Conservation (phyloP, 306 rosid genomes). For the Carpinus fangiana region DNA sequence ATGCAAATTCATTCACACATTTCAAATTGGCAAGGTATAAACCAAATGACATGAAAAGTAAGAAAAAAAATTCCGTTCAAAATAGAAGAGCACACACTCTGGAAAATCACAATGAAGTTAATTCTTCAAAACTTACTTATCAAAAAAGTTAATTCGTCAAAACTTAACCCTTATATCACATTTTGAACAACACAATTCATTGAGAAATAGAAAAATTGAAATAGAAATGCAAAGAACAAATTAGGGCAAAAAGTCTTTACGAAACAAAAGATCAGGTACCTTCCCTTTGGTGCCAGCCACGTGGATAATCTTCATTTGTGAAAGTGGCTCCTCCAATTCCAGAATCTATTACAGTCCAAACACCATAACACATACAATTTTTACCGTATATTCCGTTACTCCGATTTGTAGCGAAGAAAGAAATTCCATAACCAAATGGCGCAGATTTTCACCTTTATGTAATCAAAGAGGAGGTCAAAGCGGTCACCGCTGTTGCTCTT, state of each 20-base stretch:
- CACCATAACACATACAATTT: background rate
- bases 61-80: background rate
- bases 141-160: background rate
- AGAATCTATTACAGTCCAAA: slow-evolving; percentile 50
- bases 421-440: slow-evolving; percentile 10
- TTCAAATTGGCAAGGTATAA: background rate
- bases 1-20: background rate
- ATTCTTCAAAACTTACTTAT: background rate
- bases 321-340: slow-evolving; percentile 82
- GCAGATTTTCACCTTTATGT: slow-evolving; percentile 52
- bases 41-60: background rate
- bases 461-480: slow-evolving; percentile 61
- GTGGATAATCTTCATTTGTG: slow-evolving; percentile 82
- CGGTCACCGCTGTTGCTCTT: slow-evolving; percentile 69
- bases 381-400: slow-evolving; percentile 14
- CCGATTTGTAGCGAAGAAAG: slow-evolving; percentile 11
- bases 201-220: background rate
- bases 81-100: background rate
- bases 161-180: background rate
- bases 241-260: background rate
- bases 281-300: slow-evolving; percentile 99
- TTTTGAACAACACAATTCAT: background rate
- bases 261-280: slow-evolving; percentile 45
- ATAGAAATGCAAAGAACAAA: background rate
- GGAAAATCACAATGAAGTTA: background rate